Conservation (phyloP, 2,329 filamentous ascomycete species). For the Diaporthe eres region DNA sequence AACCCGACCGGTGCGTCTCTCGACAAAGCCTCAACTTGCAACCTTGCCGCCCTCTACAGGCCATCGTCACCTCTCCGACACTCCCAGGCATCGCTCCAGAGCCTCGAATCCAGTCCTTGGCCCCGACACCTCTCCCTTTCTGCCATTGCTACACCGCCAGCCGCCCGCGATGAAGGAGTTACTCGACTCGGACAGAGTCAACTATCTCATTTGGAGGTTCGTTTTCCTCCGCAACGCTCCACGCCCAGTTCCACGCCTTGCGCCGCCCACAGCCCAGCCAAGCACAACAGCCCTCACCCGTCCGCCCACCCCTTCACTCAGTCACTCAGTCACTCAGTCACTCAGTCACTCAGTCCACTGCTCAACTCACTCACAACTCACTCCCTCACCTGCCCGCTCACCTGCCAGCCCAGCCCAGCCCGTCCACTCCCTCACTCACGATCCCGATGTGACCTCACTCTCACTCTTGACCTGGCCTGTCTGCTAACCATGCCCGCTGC, state of each 20-base stretch:
- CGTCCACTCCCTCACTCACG: slow-evolving; percentile 4
- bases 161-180: slow-evolving; percentile 69
- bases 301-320: background rate
- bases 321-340: background rate
- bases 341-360: background rate
- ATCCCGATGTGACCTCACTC: slow-evolving; percentile 37
- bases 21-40: slow-evolving; percentile 34
- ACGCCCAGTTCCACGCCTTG: slow-evolving; percentile 39
- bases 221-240: slow-evolving; percentile 53
- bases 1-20: slow-evolving; percentile 31
- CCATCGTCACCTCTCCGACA: slow-evolving; percentile 15
- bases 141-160: slow-evolving; percentile 44
- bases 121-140: slow-evolving; percentile 36
- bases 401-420: background rate
- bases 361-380: background rate
- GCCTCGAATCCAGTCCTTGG: background rate
- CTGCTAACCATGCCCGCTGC: slow-evolving; percentile 37
- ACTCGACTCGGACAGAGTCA: slow-evolving; percentile 77
- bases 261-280: slow-evolving; percentile 29
- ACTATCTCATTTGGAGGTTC: slow-evolving; percentile 80
- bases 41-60: slow-evolving; percentile 34
- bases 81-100: slow-evolving; percentile 5
- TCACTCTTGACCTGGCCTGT: slow-evolving; percentile 45
- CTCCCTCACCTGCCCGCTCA: slow-evolving; percentile 1
- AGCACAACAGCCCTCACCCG: slow-evolving; percentile 14